A percentile compares a stretch with the other conserved stretches of the same genome.
These are phyloP conservation scores for Kodamaea nitidulidarum DNA, from an alignment of 805 yeast species.

Conservation along the genomic window DNA sequence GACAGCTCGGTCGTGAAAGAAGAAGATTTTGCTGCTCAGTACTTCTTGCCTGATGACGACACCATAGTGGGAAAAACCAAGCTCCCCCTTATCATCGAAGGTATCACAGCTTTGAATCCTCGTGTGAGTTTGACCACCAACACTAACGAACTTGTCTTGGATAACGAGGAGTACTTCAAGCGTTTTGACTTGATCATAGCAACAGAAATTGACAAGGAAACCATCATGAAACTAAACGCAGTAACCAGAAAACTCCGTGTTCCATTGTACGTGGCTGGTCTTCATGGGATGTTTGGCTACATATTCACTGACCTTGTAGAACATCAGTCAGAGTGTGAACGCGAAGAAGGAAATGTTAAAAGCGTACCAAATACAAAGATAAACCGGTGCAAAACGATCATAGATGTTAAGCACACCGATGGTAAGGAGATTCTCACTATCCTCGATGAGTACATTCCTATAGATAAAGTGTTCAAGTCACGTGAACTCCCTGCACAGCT, in stretches of 20 bases:
- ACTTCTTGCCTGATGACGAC: slow-evolving; percentile 56
- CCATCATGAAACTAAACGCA: slow-evolving; percentile 47
- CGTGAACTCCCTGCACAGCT: slow-evolving; percentile 40
- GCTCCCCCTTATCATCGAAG: slow-evolving; percentile 48
- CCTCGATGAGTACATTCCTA: slow-evolving; percentile 33
- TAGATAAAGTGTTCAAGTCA: slow-evolving; percentile 31
- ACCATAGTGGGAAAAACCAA: slow-evolving; percentile 53
- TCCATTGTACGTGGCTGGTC: slow-evolving; percentile 65
- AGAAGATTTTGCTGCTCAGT: slow-evolving; percentile 69
- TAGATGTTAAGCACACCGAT: slow-evolving; percentile 26
- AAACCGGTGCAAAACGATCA: slow-evolving; percentile 43
- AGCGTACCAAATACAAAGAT: slow-evolving; percentile 43
- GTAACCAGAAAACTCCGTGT: slow-evolving; percentile 52
- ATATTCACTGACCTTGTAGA: slow-evolving; percentile 72
- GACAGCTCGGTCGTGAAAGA: slow-evolving; percentile 54
- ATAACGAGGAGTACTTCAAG: slow-evolving; percentile 37
- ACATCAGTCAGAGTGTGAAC: slow-evolving; percentile 54
- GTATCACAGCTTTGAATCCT: slow-evolving; percentile 73
- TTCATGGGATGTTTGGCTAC: slow-evolving; percentile 81
- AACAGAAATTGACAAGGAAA: slow-evolving; percentile 51
- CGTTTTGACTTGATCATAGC: slow-evolving; percentile 70
- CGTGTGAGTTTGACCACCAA: slow-evolving; percentile 59
- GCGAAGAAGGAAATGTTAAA: slow-evolving; percentile 43
- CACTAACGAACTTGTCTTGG: slow-evolving; percentile 16
- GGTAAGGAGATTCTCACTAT: slow-evolving; percentile 42